Conservation (phyloP, 78 protist species). For the Dictyostelium purpureum region DNA sequence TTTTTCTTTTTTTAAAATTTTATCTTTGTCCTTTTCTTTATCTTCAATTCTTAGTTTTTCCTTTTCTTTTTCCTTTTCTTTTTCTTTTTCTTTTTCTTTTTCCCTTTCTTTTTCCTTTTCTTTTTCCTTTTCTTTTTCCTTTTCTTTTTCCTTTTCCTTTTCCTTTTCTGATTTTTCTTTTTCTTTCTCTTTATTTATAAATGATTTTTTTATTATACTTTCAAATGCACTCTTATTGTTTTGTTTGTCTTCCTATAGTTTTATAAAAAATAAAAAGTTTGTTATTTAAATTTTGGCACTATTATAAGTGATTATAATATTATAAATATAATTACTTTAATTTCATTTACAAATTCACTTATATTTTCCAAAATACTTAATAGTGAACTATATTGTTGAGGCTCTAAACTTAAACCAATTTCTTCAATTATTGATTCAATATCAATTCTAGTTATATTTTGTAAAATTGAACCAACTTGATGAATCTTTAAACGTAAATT, state of each 20-base stretch:
- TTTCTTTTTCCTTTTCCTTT: neutral
- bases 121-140: neutral
- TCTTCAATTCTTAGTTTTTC: no score
- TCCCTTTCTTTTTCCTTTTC: neutral
- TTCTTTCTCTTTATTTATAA: neutral
- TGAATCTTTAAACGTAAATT: conserved; percentile 19
- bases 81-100: neutral
- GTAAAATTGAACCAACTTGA: conserved; percentile 25
- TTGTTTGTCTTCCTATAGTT: conserved; percentile 26
- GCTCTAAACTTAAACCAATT: conserved; percentile 52
- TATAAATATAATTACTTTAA: neutral
- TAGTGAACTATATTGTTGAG: conserved; percentile 53
- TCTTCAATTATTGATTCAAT: conserved; percentile 55
- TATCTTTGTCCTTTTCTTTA: neutral
- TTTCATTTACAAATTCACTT: conserved; percentile 57
- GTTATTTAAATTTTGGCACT: neutral
- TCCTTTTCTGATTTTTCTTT: neutral
- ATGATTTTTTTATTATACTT: conserved; percentile 30
- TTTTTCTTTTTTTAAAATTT: neutral
- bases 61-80: neutral
- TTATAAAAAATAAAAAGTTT: neutral
- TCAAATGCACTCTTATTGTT: conserved; percentile 36
- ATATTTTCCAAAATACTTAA: conserved; percentile 45
- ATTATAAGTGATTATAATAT: neutral
- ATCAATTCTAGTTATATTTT: conserved; percentile 45